These are phyloP conservation scores for Teunomyces kruisii DNA, from an alignment of 805 yeast species.

Conservation along the genomic window DNA sequence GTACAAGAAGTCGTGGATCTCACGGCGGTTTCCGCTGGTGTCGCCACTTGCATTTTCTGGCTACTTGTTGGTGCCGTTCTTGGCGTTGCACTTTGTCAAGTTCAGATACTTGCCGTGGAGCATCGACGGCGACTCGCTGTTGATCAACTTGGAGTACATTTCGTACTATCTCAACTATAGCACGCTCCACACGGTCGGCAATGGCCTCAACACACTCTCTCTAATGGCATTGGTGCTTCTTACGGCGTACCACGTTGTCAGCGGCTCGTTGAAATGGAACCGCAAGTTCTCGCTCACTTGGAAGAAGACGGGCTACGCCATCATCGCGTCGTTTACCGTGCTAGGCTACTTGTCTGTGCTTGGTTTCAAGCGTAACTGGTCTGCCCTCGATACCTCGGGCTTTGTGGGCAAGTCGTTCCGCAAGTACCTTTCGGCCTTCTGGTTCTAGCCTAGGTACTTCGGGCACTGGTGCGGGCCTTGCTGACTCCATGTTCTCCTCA, in stretches of 20 bases:
- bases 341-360: slow-evolving; percentile 38
- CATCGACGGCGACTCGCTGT: slow-evolving; percentile 65
- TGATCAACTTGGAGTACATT: slow-evolving; percentile 53
- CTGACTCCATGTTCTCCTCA: too few species aligned
- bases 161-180: slow-evolving; percentile 27
- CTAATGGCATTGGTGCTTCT: slow-evolving; percentile 36
- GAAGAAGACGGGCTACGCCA: slow-evolving; percentile 45
- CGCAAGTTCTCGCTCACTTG: slow-evolving; percentile 37
- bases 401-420: slow-evolving; percentile 30
- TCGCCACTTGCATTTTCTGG: slow-evolving; percentile 63
- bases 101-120: slow-evolving; percentile 50
- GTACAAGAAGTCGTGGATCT: slow-evolving; percentile 45
- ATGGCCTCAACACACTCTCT: slow-evolving; percentile 25
- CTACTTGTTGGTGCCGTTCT: slow-evolving; percentile 45
- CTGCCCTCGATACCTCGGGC: slow-evolving; percentile 20
- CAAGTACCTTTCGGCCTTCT: slow-evolving; percentile 21
- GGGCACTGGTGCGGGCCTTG: too few species aligned
- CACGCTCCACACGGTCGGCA: slow-evolving; percentile 17
- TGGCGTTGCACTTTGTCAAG: slow-evolving; percentile 47
- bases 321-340: slow-evolving; percentile 35
- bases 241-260: slow-evolving; percentile 48
- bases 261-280: slow-evolving; percentile 53
- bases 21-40: slow-evolving; percentile 43
- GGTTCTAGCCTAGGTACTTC: slow-evolving; percentile 10
- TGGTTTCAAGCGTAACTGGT: slow-evolving; percentile 18